Conservation (phyloP, 225 moss, liverwort and hornwort species). For the Sphagnum contortum region DNA sequence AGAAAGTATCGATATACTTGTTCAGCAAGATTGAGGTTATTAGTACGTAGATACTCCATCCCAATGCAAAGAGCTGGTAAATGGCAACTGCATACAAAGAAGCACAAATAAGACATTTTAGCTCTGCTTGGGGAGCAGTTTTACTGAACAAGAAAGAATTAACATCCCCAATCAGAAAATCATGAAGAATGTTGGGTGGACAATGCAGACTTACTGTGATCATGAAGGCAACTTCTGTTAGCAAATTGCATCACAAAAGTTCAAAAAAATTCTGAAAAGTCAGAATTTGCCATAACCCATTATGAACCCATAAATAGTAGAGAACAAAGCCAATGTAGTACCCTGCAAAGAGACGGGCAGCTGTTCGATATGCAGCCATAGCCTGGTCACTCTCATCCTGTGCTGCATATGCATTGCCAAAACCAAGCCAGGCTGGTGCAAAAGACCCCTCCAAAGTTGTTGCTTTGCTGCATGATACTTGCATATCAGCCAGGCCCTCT, state of each 20-base stretch:
- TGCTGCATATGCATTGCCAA: constrained; percentile 95
- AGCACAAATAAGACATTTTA: not conserved
- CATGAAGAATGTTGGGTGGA: too few species aligned
- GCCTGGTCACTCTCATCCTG: constrained; percentile 99
- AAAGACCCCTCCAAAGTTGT: constrained; percentile 85
- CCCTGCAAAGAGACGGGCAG: constrained; percentile 94
- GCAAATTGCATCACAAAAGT: too few species aligned
- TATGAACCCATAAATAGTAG: too few species aligned
- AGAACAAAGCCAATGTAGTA: constrained; percentile 4
- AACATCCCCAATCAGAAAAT: too few species aligned
- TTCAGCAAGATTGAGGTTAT: constrained; percentile 92
- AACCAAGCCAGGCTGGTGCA: constrained; percentile 98
- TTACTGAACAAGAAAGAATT: too few species aligned
- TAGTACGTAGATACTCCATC: constrained; percentile 96
- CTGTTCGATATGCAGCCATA: constrained; percentile 98
- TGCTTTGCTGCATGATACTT: constrained; percentile 61
- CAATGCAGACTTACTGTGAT: too few species aligned
- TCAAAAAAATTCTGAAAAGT: too few species aligned
- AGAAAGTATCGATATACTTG: constrained; percentile 30
- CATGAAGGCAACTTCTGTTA: too few species aligned
- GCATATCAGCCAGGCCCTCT: not conserved
- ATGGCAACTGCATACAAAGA: constrained; percentile 49
- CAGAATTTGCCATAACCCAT: too few species aligned
- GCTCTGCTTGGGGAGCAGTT: too few species aligned
- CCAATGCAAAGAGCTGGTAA: constrained; percentile 92